Conservation (phyloP, 768 basidiomycete species). For the Pleurotus giganteus region DNA sequence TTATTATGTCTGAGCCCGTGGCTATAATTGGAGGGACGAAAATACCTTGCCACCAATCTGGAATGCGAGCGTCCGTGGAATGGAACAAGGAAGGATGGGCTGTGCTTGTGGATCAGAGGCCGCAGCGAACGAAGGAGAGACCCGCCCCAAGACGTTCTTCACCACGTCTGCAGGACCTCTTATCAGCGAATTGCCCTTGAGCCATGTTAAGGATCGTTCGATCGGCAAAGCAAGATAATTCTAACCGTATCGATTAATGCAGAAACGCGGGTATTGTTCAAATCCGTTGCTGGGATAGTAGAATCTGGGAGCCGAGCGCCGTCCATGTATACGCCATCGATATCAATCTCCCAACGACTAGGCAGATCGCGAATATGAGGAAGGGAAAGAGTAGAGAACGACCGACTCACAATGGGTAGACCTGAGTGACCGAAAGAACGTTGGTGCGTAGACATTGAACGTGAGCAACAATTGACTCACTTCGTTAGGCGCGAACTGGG, state of each 20-base stretch:
- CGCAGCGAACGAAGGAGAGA: slow-evolving; percentile 32
- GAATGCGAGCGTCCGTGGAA: slow-evolving; percentile 56
- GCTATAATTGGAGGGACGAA: neutral
- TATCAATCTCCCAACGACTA: slow-evolving; percentile 62
- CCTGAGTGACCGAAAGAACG: slow-evolving; percentile 21
- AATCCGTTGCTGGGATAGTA: slow-evolving; percentile 37
- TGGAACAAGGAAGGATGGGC: slow-evolving; percentile 45
- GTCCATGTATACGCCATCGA: slow-evolving; percentile 67
- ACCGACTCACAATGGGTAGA: slow-evolving; percentile 36
- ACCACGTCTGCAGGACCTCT: slow-evolving; percentile 72
- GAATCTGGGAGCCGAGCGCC: slow-evolving; percentile 53
- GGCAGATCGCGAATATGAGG: neutral
- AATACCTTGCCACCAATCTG: slow-evolving; percentile 57
- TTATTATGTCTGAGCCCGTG: neutral
- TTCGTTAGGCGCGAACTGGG: slow-evolving; percentile 57
- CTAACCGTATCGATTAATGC: slow-evolving; percentile 67
- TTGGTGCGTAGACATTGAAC: slow-evolving; percentile 7
- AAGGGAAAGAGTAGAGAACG: neutral
- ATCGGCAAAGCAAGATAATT: slow-evolving; percentile 7
- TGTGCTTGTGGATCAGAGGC: slow-evolving; percentile 20
- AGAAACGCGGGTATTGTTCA: slow-evolving; percentile 38
- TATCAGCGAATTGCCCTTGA: slow-evolving; percentile 68
- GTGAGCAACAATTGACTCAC: slow-evolving; percentile 28
- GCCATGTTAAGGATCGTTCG: neutral
- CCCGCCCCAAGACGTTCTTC: slow-evolving; percentile 36